These are phyloP conservation scores for Pseudoperonospora humuli DNA, from an alignment of 352 stramenopile species.

Conservation along the genomic window DNA sequence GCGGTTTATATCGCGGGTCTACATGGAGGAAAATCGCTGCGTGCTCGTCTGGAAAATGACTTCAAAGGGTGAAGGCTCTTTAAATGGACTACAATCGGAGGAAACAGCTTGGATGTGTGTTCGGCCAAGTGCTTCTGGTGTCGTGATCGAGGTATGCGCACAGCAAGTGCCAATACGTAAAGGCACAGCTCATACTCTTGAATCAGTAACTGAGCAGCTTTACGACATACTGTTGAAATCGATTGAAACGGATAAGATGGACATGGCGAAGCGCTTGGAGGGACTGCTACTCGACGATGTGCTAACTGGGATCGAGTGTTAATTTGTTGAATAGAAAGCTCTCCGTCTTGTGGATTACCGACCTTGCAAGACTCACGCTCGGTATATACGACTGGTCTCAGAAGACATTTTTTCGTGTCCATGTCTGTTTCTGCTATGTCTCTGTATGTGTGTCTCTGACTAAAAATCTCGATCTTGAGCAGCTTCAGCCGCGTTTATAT, in stretches of 20 bases:
- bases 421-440: too few relatives aligned
- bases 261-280: constrained; percentile 7
- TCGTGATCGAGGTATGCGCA: constrained; percentile 26
- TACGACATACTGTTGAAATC: constrained; percentile 15
- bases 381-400: too few relatives aligned
- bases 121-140: constrained; percentile 1
- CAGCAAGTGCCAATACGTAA: constrained; percentile 22
- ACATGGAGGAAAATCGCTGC: constrained; percentile 28
- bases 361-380: too few relatives aligned
- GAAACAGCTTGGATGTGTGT: constrained; percentile 17
- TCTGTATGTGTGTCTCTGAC: too few relatives aligned
- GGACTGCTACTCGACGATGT: constrained; percentile 13
- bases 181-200: not conserved
- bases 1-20: constrained; percentile 26
- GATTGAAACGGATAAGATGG: constrained; percentile 7
- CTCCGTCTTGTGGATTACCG: too few relatives aligned
- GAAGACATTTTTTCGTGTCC: too few relatives aligned
- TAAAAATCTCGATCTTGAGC: too few relatives aligned
- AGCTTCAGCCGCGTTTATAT: too few relatives aligned
- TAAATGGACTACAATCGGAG: constrained; percentile 18
- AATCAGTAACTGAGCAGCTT: constrained; percentile 11
- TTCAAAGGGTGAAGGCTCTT: constrained; percentile 21
- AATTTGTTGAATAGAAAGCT: too few relatives aligned
- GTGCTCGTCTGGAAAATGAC: constrained; percentile 46
- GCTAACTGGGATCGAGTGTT: constrained; percentile 11